These are phyloP conservation scores for Anacardium occidentale DNA, from an alignment of 345 rosid species.

Conservation along the genomic window DNA sequence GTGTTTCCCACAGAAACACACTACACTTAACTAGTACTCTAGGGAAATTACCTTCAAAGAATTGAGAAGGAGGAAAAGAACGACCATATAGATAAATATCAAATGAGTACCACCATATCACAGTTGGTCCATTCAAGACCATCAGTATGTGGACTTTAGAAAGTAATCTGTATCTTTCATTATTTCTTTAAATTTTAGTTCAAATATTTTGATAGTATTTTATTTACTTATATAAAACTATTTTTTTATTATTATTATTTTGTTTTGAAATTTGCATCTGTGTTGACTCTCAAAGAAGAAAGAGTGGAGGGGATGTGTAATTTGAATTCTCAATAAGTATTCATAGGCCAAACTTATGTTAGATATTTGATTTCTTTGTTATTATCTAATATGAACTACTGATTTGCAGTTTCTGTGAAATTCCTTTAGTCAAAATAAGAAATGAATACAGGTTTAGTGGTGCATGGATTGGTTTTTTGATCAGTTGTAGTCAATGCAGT, in stretches of 20 bases:
- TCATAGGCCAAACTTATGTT: not conserved
- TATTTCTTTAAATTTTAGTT: no score
- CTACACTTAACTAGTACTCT: not conserved
- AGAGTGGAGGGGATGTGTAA: not conserved
- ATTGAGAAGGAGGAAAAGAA: no score
- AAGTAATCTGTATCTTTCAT: slow-evolving; percentile 10
- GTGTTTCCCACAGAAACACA: slow-evolving; percentile 7
- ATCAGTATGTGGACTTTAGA: slow-evolving; percentile 36
- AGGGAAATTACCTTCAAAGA: not conserved
- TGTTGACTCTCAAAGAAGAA: not conserved
- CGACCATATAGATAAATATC: not conserved
- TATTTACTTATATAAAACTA: not conserved
- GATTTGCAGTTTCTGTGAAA: not conserved
- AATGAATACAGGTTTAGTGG: no score
- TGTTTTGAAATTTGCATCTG: not conserved
- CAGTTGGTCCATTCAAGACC: slow-evolving; percentile 42
- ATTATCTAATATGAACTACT: not conserved
- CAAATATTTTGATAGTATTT: not conserved
- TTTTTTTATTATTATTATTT: not conserved
- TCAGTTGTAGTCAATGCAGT: not conserved
- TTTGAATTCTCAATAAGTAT: not conserved
- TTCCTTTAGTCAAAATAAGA: not conserved
- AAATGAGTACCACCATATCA: slow-evolving; percentile 41
- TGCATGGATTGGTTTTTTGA: no score
- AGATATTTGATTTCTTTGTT: no score